A percentile compares a stretch with the other conserved stretches of the same genome.
These are phyloP conservation scores for Colletotrichum nymphaeae DNA, from an alignment of 2,329 filamentous ascomycete genomes.

Conservation along the genomic window DNA sequence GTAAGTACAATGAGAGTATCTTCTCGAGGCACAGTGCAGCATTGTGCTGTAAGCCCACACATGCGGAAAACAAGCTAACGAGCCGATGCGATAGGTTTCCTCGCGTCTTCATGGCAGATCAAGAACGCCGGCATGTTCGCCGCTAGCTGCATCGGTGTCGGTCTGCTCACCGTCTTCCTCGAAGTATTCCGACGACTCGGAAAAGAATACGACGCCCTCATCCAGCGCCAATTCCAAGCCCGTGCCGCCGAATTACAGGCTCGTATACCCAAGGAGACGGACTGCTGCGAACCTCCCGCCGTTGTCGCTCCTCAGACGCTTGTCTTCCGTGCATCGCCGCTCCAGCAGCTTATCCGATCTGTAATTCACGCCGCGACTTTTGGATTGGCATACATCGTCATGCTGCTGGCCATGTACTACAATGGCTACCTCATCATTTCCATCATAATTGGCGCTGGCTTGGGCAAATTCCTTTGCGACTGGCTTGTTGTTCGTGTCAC, in stretches of 20 bases:
- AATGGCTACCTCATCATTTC: slow-evolving; percentile 58
- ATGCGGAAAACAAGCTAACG: background rate
- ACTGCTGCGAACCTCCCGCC: slow-evolving; percentile 33
- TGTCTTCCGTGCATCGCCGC: slow-evolving; percentile 51
- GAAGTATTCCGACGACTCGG: slow-evolving; percentile 54
- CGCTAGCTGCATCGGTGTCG: slow-evolving; percentile 55
- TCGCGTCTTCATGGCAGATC: slow-evolving; percentile 54
- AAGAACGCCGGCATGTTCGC: slow-evolving; percentile 53
- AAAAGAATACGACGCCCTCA: slow-evolving; percentile 55
- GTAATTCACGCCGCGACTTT: slow-evolving; percentile 53
- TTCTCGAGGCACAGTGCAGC: background rate
- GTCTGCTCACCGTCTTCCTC: slow-evolving; percentile 52
- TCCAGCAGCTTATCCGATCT: slow-evolving; percentile 54
- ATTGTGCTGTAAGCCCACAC: background rate
- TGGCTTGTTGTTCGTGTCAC: slow-evolving; percentile 59
- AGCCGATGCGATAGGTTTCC: slow-evolving; percentile 44
- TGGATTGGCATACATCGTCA: slow-evolving; percentile 56
- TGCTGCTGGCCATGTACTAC: slow-evolving; percentile 59
- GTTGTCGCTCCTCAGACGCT: slow-evolving; percentile 37
- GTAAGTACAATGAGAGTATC: slow-evolving; percentile 38
- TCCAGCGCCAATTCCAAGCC: slow-evolving; percentile 52
- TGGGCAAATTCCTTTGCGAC: slow-evolving; percentile 66
- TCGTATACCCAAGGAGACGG: slow-evolving; percentile 22
- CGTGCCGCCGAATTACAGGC: slow-evolving; percentile 44
- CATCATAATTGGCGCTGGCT: slow-evolving; percentile 58